Conservation (phyloP, 768 basidiomycete genomes). For the Pulveroboletus sp. region DNA sequence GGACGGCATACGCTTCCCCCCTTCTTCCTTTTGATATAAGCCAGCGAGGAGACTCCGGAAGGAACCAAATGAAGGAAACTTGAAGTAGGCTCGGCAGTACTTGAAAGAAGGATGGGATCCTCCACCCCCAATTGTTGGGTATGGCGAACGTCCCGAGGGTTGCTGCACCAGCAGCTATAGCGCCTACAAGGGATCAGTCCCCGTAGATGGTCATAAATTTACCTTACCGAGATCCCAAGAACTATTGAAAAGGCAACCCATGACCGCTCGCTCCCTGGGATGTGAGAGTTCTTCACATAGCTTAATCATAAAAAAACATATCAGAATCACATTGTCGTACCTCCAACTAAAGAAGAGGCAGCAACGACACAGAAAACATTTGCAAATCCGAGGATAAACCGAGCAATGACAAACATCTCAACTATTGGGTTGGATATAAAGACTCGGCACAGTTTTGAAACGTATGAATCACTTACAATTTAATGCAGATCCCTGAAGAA, state of each 20-base stretch:
- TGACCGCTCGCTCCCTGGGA: slow-evolving; percentile 19
- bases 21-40: slow-evolving; percentile 52
- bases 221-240: slow-evolving; percentile 11
- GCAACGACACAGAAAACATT: slow-evolving; percentile 14
- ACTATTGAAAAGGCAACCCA: slow-evolving; percentile 9
- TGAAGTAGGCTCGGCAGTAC: slow-evolving; percentile 50
- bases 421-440: neutral
- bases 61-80: slow-evolving; percentile 48
- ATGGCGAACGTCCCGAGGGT: slow-evolving; percentile 65
- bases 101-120: slow-evolving; percentile 62
- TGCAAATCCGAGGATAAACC: slow-evolving; percentile 16
- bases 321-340: neutral
- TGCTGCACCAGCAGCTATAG: slow-evolving; percentile 39
- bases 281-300: slow-evolving; percentile 15
- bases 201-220: neutral
- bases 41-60: slow-evolving; percentile 66
- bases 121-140: slow-evolving; percentile 57
- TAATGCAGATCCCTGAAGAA: slow-evolving; percentile 15
- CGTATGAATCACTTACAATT: slow-evolving; percentile 6
- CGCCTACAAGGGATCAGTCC: slow-evolving; percentile 6
- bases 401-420: slow-evolving; percentile 12
- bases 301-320: neutral
- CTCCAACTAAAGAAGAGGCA: slow-evolving; percentile 20
- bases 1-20: slow-evolving; percentile 43
- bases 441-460: no score